Conservation (phyloP, 2,329 filamentous ascomycete species). For the Aspergillus tubingensis region DNA sequence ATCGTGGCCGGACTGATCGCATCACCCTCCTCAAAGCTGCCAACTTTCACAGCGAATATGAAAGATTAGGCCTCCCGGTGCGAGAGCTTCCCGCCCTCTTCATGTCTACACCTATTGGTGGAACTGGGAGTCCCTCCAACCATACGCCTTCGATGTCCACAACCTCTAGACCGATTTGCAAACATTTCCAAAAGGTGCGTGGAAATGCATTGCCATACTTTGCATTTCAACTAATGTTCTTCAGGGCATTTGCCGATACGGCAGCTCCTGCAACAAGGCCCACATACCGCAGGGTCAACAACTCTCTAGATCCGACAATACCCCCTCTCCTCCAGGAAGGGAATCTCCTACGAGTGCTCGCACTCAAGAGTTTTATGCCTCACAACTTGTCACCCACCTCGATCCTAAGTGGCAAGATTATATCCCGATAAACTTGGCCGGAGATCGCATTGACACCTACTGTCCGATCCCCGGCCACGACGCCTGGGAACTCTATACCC, state of each 20-base stretch:
- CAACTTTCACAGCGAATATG: constrained; percentile 56
- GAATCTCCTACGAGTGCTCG: constrained; percentile 8
- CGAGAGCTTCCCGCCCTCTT: constrained; percentile 58
- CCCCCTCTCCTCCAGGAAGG: constrained; percentile 11
- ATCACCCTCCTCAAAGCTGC: constrained; percentile 59
- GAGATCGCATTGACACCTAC: constrained; percentile 51
- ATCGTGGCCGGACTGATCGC: constrained; percentile 51
- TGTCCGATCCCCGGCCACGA: constrained; percentile 38
- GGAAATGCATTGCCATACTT: too few relatives aligned
- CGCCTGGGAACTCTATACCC: constrained; percentile 44
- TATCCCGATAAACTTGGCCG: constrained; percentile 52
- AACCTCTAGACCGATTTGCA: constrained; percentile 28
- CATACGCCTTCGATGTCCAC: constrained; percentile 4
- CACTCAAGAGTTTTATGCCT: constrained; percentile 24
- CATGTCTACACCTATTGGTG: constrained; percentile 43
- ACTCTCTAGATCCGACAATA: constrained; percentile 22
- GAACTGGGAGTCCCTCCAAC: constrained; percentile 7
- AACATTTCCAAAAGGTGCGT: constrained; percentile 37
- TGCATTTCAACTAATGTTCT: constrained; percentile 1
- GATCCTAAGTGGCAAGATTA: constrained; percentile 24
- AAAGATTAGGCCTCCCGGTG: constrained; percentile 52
- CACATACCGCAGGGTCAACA: constrained; percentile 33
- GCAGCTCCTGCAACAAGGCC: constrained; percentile 33
- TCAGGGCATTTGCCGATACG: constrained; percentile 38
- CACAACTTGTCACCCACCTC: constrained; percentile 19